A percentile compares a stretch with the other conserved stretches of the same genome.
These are phyloP conservation scores for Lichenothelia convexa DNA, from an alignment of 495 filamentous ascomycete genomes.

Conservation along the genomic window DNA sequence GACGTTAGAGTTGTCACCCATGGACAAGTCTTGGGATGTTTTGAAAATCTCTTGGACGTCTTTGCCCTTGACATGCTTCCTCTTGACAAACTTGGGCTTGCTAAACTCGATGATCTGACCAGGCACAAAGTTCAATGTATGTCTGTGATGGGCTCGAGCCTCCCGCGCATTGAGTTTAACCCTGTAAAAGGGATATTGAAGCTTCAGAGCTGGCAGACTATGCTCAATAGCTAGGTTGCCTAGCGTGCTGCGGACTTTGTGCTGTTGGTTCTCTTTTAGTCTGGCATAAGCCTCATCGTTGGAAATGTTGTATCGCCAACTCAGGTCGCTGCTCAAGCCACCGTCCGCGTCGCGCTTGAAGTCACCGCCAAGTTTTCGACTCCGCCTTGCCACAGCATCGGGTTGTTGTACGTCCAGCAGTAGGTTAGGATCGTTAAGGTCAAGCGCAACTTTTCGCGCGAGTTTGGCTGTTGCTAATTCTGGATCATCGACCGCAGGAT, in stretches of 20 bases:
- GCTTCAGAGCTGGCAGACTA: slow-evolving; percentile 67
- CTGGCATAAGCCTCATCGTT: slow-evolving; percentile 91
- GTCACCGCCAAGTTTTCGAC: slow-evolving; percentile 19
- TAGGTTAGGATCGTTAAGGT: slow-evolving; percentile 77
- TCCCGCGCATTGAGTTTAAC: slow-evolving; percentile 61
- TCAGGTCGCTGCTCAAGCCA: slow-evolving; percentile 39
- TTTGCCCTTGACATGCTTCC: slow-evolving; percentile 61
- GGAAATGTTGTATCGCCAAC: slow-evolving; percentile 77
- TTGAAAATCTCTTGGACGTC: slow-evolving; percentile 56
- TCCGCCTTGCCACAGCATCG: slow-evolving; percentile 17
- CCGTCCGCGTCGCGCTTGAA: slow-evolving; percentile 37
- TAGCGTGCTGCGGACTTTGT: slow-evolving; percentile 80
- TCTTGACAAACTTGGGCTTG: slow-evolving; percentile 50
- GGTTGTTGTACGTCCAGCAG: slow-evolving; percentile 47
- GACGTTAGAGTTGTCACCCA: slow-evolving; percentile 73
- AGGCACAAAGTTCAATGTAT: slow-evolving; percentile 40
- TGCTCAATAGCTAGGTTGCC: slow-evolving; percentile 78
- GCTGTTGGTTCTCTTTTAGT: slow-evolving; percentile 90
- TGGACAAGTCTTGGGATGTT: slow-evolving; percentile 53
- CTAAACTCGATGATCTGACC: slow-evolving; percentile 34
- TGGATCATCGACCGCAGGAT: slow-evolving; percentile 41
- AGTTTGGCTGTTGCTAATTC: slow-evolving; percentile 43
- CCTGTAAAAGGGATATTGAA: slow-evolving; percentile 89
- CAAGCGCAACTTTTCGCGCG: slow-evolving; percentile 60
- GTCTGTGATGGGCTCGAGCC: slow-evolving; percentile 83